Conservation (phyloP, 805 yeast genomes). For the Myxozyma lipomycoides region DNA sequence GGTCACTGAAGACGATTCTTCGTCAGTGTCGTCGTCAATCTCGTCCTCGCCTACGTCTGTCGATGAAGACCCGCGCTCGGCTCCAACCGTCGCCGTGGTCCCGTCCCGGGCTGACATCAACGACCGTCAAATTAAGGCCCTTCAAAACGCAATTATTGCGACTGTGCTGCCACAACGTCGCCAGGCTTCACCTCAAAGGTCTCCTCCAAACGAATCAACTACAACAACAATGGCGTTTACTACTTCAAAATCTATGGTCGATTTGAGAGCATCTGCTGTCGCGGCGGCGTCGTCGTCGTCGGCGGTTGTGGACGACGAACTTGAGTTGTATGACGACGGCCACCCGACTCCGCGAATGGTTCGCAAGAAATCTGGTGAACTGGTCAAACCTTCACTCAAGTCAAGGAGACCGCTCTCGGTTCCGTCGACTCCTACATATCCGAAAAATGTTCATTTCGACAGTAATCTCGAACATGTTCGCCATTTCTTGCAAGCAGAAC, state of each 20-base stretch:
- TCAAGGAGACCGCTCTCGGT: conserved; percentile 36
- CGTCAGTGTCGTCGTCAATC: conserved; percentile 5
- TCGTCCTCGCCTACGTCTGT: conserved; percentile 9
- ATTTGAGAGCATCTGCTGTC: conserved; percentile 8
- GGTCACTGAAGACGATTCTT: conserved; percentile 3
- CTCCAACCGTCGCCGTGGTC: conserved; percentile 1
- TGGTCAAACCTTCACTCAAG: conserved; percentile 70
- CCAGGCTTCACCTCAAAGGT: neutral
- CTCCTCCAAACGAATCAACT: neutral
- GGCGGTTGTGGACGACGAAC: conserved; percentile 29
- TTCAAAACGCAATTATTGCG: conserved; percentile 6
- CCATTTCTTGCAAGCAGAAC: conserved; percentile 67
- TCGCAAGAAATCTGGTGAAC: conserved; percentile 85
- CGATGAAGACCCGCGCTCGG: conserved; percentile 6
- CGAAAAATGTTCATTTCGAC: conserved; percentile 79
- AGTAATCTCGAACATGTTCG: conserved; percentile 55
- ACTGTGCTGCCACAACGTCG: conserved; percentile 5
- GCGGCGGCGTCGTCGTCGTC: conserved; percentile 39
- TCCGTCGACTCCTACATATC: conserved; percentile 50
- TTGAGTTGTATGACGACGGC: conserved; percentile 25
- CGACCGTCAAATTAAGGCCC: conserved; percentile 2
- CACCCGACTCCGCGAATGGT: conserved; percentile 41
- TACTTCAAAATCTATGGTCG: conserved; percentile 21
- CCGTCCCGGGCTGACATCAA: conserved; percentile 4
- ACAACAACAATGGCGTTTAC: conserved; percentile 7